Evolutionary conservation across 2,329 filamentous ascomycete species (phyloP), one percentile per base, ranked within the genome.

Genomic region (Metarhizium anisopliae): DNA sequence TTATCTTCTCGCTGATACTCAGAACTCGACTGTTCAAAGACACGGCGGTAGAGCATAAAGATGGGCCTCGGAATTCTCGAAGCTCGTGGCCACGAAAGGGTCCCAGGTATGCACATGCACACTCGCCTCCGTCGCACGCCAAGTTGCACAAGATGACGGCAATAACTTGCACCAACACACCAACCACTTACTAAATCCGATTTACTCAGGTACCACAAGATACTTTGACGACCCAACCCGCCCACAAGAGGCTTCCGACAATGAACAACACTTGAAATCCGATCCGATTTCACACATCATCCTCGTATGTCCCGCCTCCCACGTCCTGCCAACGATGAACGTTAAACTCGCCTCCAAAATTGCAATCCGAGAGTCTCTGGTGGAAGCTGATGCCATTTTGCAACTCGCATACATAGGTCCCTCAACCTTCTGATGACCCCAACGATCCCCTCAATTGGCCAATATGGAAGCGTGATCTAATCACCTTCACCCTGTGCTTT

Each of bases 381-480:
- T n/a, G 11, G 10, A 16, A 16, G 14, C 38, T 16, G n/a, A 45
- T 6, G n/a, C 7, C 11, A 20, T 18, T 16, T 20, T 45, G 16
- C 14, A 20, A 18, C 42, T 10, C 18, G 42, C 18, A 16, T 56
- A 78, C 18, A 16, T 56, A 78, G 75, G 74, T 78, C 5, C 93
- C 93, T 5, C 93, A 96, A 66, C 93, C 93, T 2, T 92, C 86
- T 59, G 87, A 95, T 70, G 90, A 95, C 68, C 90, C 89, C 4
- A 93, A 95, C 68, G 92, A 96, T 70, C 92, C 90, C 35, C 77
- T 96, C 60, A 79, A 78, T 67, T 96, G 91, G 92, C 87, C 91
- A 25, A 70, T 95, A 58, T 93, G 89, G 88, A 83, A 82, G 62
- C 89, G 91, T 67, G 92, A 96, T 68, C 63, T 88, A 54, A 91